These are phyloP conservation scores for Colletotrichum sp. DNA, from an alignment of 2,329 filamentous ascomycete species.

Conservation along the genomic window DNA sequence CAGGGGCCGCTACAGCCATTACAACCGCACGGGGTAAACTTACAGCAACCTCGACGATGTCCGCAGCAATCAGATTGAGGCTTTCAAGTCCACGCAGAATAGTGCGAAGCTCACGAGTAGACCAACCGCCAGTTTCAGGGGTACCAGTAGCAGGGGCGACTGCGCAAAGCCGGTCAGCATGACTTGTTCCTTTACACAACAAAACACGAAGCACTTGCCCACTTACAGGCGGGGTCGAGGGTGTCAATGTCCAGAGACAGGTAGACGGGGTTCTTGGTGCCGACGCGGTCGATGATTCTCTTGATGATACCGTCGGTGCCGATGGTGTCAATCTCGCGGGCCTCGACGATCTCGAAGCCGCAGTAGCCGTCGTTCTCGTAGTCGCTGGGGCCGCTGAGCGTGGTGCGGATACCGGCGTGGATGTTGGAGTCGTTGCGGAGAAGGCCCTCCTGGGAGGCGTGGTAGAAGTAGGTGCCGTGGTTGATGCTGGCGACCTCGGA, in stretches of 20 bases:
- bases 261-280: slow-evolving; percentile 77
- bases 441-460: slow-evolving; percentile 78
- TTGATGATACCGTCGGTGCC: slow-evolving; percentile 75
- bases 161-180: slow-evolving; percentile 26
- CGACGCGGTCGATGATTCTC: slow-evolving; percentile 77
- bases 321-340: slow-evolving; percentile 58
- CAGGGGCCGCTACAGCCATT: background rate
- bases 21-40: slow-evolving; percentile 18
- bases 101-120: slow-evolving; percentile 73
- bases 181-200: background rate
- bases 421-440: slow-evolving; percentile 85
- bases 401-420: slow-evolving; percentile 86
- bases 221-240: slow-evolving; percentile 73
- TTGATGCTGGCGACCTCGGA: slow-evolving; percentile 79
- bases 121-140: slow-evolving; percentile 79
- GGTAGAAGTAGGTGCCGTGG: slow-evolving; percentile 90
- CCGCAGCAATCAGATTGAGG: slow-evolving; percentile 72
- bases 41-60: slow-evolving; percentile 75
- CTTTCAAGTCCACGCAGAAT: slow-evolving; percentile 73
- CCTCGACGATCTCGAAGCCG: slow-evolving; percentile 83
- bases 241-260: slow-evolving; percentile 88
- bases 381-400: slow-evolving; percentile 77
- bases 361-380: slow-evolving; percentile 88
- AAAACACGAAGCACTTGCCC: background rate
- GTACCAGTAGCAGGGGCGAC: slow-evolving; percentile 77